Evolutionary conservation across 2,329 filamentous ascomycete species (phyloP), one percentile per base, ranked within the genome.

Genomic region (Cladosporium sp.): DNA sequence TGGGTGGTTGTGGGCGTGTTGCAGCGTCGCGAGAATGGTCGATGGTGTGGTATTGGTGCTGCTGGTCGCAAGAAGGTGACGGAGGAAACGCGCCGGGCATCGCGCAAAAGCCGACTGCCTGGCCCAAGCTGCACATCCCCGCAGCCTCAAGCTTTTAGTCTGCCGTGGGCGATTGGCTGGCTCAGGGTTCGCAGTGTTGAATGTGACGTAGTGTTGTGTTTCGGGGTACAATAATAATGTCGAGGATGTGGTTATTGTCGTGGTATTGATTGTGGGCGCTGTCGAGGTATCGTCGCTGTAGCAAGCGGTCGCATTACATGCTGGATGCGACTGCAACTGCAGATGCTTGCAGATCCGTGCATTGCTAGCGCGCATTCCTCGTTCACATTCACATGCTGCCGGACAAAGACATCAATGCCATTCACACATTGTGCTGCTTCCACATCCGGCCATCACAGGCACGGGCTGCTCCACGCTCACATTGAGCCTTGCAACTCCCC

Each of bases 331-430:
- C 8, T 34, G 30, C 30, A 5, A 9, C 7, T 5, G 9, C 28
- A 22, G 47, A 37, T 50, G 47, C 47, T 14, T 50, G 47, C 47
- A 50, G 47, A 50, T 50, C 47, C 47, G 25, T 22, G 47, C 47
- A 50, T 17, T 17, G 30, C 47, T 50, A 50, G 47, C 47, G 47
- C 30, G 30, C 47, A 50, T 50, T 50, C 47, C 47, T 50, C 30
- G 34, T 36, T 50, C 47, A 37, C 47, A 50, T 50, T 28, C n/a
- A n/a, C n/a, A n/a, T n/a, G n/a, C n/a, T 5, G 38, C 38, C 15
- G 9, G 38, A 40, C 47, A 37, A 37, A 37, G 43, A n/a, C 47
- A 36, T 19, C 30, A 19, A 19, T 50, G 17, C 14, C 47, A 34
- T 37, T 37, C 25, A n/a, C 15, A 15, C 22, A 47, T 36, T 36